A percentile compares a stretch with the other conserved stretches of the same genome.
Conservation (phyloP, 495 filamentous ascomycete species). For the Podospora appendiculata region DNA sequence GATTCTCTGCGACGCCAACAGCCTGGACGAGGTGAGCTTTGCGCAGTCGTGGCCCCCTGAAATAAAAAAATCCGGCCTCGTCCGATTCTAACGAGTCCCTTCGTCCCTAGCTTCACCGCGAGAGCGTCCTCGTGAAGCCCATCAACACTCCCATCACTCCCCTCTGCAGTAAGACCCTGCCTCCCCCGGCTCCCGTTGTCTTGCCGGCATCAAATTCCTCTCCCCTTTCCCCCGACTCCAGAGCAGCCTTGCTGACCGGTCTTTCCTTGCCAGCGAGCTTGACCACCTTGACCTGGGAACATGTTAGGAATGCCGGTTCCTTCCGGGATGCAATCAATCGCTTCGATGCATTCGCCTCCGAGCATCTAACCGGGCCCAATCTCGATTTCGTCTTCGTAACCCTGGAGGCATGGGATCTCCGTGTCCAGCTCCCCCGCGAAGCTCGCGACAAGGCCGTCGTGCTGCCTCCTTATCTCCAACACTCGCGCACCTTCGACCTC, state of each 20-base stretch:
- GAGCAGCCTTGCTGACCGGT: conserved; percentile 14
- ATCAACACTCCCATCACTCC: conserved; percentile 98
- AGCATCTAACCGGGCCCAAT: conserved; percentile 76
- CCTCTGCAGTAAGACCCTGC: conserved; percentile 79
- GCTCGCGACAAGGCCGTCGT: conserved; percentile 97
- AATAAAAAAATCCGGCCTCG: conserved; percentile 3
- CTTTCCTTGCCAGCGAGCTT: conserved; percentile 63
- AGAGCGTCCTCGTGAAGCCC: conserved; percentile 94
- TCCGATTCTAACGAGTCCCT: not conserved
- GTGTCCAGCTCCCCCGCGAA: conserved; percentile 93
- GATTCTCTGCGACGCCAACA: conserved; percentile 89
- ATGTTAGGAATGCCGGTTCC: conserved; percentile 90
- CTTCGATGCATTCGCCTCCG: conserved; percentile 85
- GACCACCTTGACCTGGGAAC: conserved; percentile 97
- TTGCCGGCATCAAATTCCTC: conserved; percentile 7
- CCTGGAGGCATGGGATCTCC: conserved; percentile 95
- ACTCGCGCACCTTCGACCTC: conserved; percentile 93
- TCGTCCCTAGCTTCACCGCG: conserved; percentile 67
- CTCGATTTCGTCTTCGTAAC: conserved; percentile 97
- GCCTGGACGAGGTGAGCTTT: conserved; percentile 74
- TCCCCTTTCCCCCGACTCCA: not conserved
- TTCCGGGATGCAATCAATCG: conserved; percentile 95
- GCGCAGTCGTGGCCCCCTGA: not conserved
- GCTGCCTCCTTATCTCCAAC: conserved; percentile 91
- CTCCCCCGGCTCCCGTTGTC: not conserved